Evolutionary conservation across 352 stramenopile genomes (phyloP), one percentile per base, ranked within the genome.

Genomic region (Pythium chondricola): DNA sequence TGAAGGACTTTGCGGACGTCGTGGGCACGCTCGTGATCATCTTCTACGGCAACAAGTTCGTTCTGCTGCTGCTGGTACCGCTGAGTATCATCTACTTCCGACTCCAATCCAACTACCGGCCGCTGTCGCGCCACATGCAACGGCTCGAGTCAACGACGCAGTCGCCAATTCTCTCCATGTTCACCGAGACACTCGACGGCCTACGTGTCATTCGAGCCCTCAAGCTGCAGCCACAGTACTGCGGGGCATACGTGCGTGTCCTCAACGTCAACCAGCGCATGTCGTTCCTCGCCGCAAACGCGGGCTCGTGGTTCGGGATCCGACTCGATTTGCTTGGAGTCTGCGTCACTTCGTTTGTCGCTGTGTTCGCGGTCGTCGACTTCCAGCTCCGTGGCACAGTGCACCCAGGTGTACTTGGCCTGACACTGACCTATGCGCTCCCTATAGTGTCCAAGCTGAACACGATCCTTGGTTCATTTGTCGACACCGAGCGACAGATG

Each of bases 361-460:
- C 56, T 1, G 17, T 94, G 10, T 86, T 88, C 30, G 83, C 85
- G 6, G 83, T 95, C 7, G 49, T 70, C 6, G 71, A 90, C 16
- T 88, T 84, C 31, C 61, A 86, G 8, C 2, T 77, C 11, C 78
- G 59, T 17, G 68, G 65, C 4, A 45, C 39, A 2, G 66, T 94
- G 20, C 81, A 82, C 31, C 69, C 85, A 10, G 84, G 84, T 1
- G 67, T 93, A 1, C 53, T 95, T 1, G 88, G 87, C 1, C 65
- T 97, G n/a, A 95, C 85, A 20, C 70, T 97, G n/a, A 93, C 81
- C 26, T 97, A 97, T 40, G 80, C 88, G 11, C 61, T 95, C 17
- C 85, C 85, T 1, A 83, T 97, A 37, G 84, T 96, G 5, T 74
- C 72, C 7, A 95, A 93, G 43, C 56, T 95, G n/a, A 96, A 94